Conservation (phyloP, 2,329 filamentous ascomycete species). For the Cordyceps cicadae region DNA sequence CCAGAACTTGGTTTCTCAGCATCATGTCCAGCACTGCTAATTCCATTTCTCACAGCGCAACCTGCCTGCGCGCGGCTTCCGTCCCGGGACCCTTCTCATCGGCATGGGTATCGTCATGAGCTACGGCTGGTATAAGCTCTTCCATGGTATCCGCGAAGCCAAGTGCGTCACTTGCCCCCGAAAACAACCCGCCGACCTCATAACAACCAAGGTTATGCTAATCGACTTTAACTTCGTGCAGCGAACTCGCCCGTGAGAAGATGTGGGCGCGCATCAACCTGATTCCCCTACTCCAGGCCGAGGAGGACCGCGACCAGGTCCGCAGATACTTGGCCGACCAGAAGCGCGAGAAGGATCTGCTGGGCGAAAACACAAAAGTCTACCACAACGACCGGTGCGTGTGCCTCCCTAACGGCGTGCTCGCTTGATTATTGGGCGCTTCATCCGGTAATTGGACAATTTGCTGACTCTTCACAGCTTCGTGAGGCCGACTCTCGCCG, state of each 20-base stretch:
- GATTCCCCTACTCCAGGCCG: conserved; percentile 86
- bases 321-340: conserved; percentile 78
- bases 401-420: background rate
- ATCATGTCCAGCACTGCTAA: background rate
- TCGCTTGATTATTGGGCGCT: background rate
- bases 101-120: conserved; percentile 71
- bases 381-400: conserved; percentile 84
- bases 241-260: conserved; percentile 92
- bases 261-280: conserved; percentile 97
- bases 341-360: conserved; percentile 79
- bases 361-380: conserved; percentile 74
- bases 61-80: conserved; percentile 83
- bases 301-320: conserved; percentile 93
- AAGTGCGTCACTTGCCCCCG: conserved; percentile 55
- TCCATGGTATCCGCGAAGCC: conserved; percentile 77
- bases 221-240: conserved; percentile 29
- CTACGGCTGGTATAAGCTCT: conserved; percentile 84
- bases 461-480: conserved; percentile 45
- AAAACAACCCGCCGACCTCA: background rate
- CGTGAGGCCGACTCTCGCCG: conserved; percentile 70
- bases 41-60: conserved; percentile 59
- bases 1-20: background rate
- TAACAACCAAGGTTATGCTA: background rate
- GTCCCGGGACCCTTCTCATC: conserved; percentile 68
- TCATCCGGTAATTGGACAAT: background rate